Evolutionary conservation across 257 asterid genomes (phyloP), one percentile per base, ranked within the genome.

Genomic region (Solanum neorickii): DNA sequence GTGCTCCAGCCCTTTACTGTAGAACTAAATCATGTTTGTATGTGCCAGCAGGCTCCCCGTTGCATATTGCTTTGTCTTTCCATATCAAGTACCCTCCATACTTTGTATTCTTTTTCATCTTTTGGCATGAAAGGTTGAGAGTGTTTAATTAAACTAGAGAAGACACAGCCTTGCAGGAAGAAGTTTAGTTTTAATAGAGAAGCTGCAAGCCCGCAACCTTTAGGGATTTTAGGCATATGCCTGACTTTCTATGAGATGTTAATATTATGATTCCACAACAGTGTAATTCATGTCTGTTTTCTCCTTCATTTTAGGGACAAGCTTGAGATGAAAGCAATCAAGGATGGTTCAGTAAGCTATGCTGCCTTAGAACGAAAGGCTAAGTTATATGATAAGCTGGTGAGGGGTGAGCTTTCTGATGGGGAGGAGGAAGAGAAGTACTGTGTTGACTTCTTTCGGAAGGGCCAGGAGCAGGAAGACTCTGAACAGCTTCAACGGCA

Each of bases 321-420:
- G 90, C 94, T 97, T 82, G 99, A 95, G 95, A 89, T 95, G 47
- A 97, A 97, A 92, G 98, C 99, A 85, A 93, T 93, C 35, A 91
- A 90, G 56, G 99, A 95, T 65, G 99, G 99, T 84, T 89, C 99
- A 85, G 95, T 95, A 68, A 94, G 99, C 93, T 95, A 95, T 90
- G 98, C 96, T 21, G 98, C 99, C 84, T 89, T 97, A 85, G 99
- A 97, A 95, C 93, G 90, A 88, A 95, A 97, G 88, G 97, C 98
- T n/a, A 95, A 88, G 88, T 56, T 97, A 88, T 97, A 95, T 69
- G 90, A 94, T 84, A 97, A 95, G 91, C 94, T 97, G 84, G 93
- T 92, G 75, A 94, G 92, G 78, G 98, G 99, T 83, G 99, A 97
- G 87, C 90, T 97, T 87, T 90, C 99, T 39, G 99, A 97, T 62